Conservation (phyloP, 2,329 filamentous ascomycete species). For the Intubia oerlemansii region DNA sequence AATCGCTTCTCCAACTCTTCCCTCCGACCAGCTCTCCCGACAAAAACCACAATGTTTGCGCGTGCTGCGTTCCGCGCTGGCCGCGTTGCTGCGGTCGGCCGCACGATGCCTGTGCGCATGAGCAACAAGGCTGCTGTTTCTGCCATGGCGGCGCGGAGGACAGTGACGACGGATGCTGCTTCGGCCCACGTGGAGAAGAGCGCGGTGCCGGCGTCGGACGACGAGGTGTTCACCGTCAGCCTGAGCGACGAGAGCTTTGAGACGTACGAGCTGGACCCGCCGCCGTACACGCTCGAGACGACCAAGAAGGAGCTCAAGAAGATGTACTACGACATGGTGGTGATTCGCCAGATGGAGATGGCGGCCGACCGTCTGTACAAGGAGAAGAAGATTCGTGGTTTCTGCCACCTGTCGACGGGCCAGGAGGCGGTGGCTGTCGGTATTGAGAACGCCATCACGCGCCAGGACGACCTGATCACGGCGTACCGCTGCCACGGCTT, state of each 20-base stretch:
- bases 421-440: slow-evolving; percentile 95
- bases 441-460: slow-evolving; percentile 88
- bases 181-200: slow-evolving; percentile 72
- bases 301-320: slow-evolving; percentile 97
- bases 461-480: slow-evolving; percentile 86
- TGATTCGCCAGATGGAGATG: slow-evolving; percentile 97
- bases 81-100: slow-evolving; percentile 13
- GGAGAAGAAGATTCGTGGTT: slow-evolving; percentile 99
- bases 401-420: slow-evolving; percentile 95
- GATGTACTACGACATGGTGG: slow-evolving; percentile 98
- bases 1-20: neutral
- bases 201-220: slow-evolving; percentile 59
- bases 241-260: slow-evolving; percentile 98
- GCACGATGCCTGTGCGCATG: slow-evolving; percentile 12
- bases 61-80: slow-evolving; percentile 42
- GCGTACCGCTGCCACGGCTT: slow-evolving; percentile 99
- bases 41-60: slow-evolving; percentile 40
- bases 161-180: slow-evolving; percentile 88
- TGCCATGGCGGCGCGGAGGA: slow-evolving; percentile 32
- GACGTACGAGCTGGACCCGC: slow-evolving; percentile 96
- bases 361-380: slow-evolving; percentile 97
- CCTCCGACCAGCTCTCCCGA: neutral
- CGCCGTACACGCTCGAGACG: slow-evolving; percentile 74
- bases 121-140: slow-evolving; percentile 1
- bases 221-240: slow-evolving; percentile 77